Evolutionary conservation across 352 stramenopile species (phyloP), one percentile per base, ranked within the genome.

Genomic region (Phytophthora crassamura): DNA sequence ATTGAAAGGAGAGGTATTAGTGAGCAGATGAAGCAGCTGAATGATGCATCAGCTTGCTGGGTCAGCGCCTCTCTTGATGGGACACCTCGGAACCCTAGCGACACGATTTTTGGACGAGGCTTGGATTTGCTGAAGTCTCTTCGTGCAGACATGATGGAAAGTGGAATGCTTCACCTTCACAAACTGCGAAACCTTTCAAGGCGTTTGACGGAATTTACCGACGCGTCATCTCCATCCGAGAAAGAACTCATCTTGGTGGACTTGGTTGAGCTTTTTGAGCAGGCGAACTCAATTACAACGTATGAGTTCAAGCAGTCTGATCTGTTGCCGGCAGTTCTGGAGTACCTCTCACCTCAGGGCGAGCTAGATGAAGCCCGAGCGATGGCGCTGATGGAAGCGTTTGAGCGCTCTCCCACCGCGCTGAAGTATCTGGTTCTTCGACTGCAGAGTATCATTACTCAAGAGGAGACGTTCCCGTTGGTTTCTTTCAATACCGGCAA

Each of bases 291-390:
- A 10, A 90, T 95, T 42, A 95, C 87, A 18, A 88, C 83, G 1
- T 91, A 92, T 32, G 87, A 95, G 47, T 92, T 95, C 61, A 93
- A 92, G 49, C 86, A 93, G 35, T 95, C 86, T 2, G 73, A 86
- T 42, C 61, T 95, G 1, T 72, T 95, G 7, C 77, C 83, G 28
- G 80, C 85, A 2, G 62, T 95, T 38, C 59, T 92, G 28, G 53
- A 76, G 8, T 91, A 83, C 40, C 30, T 94, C 6, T 70, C 75
- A 4, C 75, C 81, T 3, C 47, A 63, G 1, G 64, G 53, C 9
- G 53, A 73, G 10, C n/a, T 82, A 3, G 58, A 88, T 35, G 69
- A 82, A 54, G 41, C 52, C 33, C 59, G 80, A 57, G 58, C 77
- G 18, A 57, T 50, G 22, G 34, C 70, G 35, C 35, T 94, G 38